Percentiles rank a stretch among this genome's conserved stretches.
Conservation (phyloP, 2,329 filamentous ascomycete genomes). For the Verticillium nubilum region DNA sequence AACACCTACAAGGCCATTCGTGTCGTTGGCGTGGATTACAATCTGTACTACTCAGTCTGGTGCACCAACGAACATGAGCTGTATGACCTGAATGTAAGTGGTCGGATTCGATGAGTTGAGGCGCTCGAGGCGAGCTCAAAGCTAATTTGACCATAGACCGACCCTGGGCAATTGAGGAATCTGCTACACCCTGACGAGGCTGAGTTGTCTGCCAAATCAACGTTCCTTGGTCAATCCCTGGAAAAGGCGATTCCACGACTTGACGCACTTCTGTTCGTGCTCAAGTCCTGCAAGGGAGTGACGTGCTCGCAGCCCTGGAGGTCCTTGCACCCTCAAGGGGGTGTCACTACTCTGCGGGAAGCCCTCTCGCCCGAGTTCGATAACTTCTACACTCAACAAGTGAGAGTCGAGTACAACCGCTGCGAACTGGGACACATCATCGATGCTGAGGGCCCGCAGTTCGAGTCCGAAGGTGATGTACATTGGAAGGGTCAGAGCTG, state of each 20-base stretch:
- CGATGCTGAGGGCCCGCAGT: constrained; percentile 48
- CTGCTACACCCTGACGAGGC: constrained; percentile 15
- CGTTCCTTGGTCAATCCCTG: constrained; percentile 27
- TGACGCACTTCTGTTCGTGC: constrained; percentile 51
- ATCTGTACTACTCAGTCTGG: constrained; percentile 42
- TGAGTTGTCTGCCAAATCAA: constrained; percentile 3
- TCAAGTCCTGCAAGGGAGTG: constrained; percentile 52
- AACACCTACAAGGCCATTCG: constrained; percentile 53
- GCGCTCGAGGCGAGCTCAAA: too few relatives aligned
- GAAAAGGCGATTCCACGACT: constrained; percentile 43
- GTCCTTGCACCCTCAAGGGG: constrained; percentile 45
- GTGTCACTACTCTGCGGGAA: constrained; percentile 43
- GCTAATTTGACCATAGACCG: constrained; percentile 26
- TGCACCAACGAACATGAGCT: constrained; percentile 43
- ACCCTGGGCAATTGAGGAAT: constrained; percentile 39
- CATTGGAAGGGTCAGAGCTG: constrained; percentile 18
- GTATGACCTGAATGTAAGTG: constrained; percentile 43
- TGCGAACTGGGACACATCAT: constrained; percentile 52
- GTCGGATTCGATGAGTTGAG: background rate
- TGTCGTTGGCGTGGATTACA: constrained; percentile 21
- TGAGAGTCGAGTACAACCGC: constrained; percentile 42
- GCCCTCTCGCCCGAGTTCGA: constrained; percentile 44
- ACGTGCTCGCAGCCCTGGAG: constrained; percentile 50
- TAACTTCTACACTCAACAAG: constrained; percentile 43
- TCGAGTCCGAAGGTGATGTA: constrained; percentile 17